Evolutionary conservation across 495 filamentous ascomycete species (phyloP).

Genomic region (Tuber microsphaerosporum): DNA sequence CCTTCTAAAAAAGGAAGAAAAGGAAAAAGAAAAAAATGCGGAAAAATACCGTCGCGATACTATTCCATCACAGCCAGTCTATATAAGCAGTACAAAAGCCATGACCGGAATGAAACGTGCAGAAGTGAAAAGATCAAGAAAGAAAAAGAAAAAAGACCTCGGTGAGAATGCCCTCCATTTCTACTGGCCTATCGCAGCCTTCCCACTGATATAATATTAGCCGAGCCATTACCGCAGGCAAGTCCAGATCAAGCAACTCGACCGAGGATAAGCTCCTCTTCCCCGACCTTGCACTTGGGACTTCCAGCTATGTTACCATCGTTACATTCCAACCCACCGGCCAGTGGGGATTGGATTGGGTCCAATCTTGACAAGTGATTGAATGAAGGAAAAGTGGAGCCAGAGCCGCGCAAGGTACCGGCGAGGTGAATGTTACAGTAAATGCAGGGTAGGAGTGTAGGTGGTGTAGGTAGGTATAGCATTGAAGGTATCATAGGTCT

Average conservation of each 20-base stretch:
- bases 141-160: not conserved
- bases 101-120: not conserved
- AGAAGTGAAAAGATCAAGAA: not conserved
- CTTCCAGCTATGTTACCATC: not conserved
- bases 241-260: conserved; percentile 17
- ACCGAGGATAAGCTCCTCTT: conserved; percentile 19
- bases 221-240: not conserved
- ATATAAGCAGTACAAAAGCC: not conserved
- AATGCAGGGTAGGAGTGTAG: not conserved
- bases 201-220: not conserved
- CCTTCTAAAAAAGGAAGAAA: not conserved
- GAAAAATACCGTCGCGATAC: not conserved
- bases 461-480: not conserved
- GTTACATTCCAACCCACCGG: not conserved
- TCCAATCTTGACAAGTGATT: not conserved
- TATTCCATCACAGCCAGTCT: not conserved
- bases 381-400: not conserved
- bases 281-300: not conserved
- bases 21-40: not conserved
- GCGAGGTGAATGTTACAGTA: not conserved
- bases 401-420: not conserved
- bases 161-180: not conserved
- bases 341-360: not conserved
- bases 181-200: not conserved
- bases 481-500: not conserved